Percentiles rank a stretch among this genome's conserved stretches.
These are phyloP conservation scores for Nyssa sinensis DNA, from an alignment of 148 eudicot genomes.

Conservation along the genomic window DNA sequence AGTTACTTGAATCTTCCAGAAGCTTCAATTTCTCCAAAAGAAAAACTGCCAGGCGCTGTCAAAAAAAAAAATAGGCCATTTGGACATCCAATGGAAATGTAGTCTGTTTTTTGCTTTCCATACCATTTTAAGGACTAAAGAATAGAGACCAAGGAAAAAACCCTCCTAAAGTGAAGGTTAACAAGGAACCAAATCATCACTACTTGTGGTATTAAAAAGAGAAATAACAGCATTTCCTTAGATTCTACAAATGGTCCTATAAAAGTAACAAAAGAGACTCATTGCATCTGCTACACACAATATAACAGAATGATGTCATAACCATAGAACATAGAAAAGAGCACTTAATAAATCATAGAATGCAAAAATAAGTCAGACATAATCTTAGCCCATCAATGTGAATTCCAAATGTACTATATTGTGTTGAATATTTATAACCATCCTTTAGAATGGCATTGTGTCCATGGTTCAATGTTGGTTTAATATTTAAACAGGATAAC, in stretches of 20 bases:
- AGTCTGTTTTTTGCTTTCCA: too few species aligned
- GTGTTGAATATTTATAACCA: too few species aligned
- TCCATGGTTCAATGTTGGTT: background rate
- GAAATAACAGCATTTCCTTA: background rate
- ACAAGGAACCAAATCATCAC: background rate
- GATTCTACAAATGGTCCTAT: background rate
- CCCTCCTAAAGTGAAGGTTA: background rate
- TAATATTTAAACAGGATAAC: background rate
- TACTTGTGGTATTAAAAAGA: background rate
- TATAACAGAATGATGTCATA: background rate
- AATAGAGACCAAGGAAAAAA: background rate
- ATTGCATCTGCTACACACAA: background rate
- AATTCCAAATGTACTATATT: background rate
- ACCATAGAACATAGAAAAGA: background rate
- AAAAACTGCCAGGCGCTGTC: too few species aligned
- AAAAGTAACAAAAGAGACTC: background rate
- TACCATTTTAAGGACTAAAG: too few species aligned
- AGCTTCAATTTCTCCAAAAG: too few species aligned
- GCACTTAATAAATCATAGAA: background rate
- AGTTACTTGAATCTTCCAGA: too few species aligned
- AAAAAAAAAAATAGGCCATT: too few species aligned
- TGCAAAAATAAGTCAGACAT: background rate
- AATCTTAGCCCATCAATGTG: background rate
- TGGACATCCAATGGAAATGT: too few species aligned
- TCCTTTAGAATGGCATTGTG: background rate